Evolutionary conservation across 257 asterid species (phyloP), one percentile per base, ranked within the genome.

Genomic region (Coffea canephora): DNA sequence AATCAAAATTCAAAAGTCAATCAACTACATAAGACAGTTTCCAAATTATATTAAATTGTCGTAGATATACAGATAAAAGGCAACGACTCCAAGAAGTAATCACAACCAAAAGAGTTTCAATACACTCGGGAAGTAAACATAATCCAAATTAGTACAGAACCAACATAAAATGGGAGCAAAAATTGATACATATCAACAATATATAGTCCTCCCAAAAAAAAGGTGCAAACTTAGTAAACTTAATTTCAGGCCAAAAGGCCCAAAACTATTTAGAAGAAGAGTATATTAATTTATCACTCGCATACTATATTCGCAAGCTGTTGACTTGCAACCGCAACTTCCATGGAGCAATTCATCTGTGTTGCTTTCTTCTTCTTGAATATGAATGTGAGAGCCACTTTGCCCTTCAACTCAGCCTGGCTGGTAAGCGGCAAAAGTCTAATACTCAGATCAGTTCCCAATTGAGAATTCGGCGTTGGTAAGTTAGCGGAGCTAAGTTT

Each of bases 311-410:
- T 74, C 39, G 23, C 14, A 0, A 74, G 78, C 69, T 74, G 69
- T 11, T 57, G 69, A 54, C 25, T 34, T 36, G 36, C 34, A 55
- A 39, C 23, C 3, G 3, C 73, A 68, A 87, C 41, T 36, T 78
- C 71, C 12, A 87, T 52, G n/a, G 46, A 18, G 62, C 92, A 90
- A 59, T 86, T 69, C 94, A 90, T 82, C 12, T 45, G 71, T 23
- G 84, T 69, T 0, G 79, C 52, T 69, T 67, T 90, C 14, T 74
- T 90, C 87, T 72, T 90, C 88, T 77, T 90, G 75, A 88, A 72
- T 34, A 90, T 76, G 21, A 73, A 73, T 1, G 87, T 21, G 74
- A 90, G 21, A 70, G 74, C 85, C 71, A 86, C 90, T 67, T 77
- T 88, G 46, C 93, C 93, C 67, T 50, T 67, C 75, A 89, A 41